A percentile compares a stretch with the other conserved stretches of the same genome.
Evolutionary conservation across 163 green algal genomes (phyloP).

Genomic region (Prototheca cutis): DNA sequence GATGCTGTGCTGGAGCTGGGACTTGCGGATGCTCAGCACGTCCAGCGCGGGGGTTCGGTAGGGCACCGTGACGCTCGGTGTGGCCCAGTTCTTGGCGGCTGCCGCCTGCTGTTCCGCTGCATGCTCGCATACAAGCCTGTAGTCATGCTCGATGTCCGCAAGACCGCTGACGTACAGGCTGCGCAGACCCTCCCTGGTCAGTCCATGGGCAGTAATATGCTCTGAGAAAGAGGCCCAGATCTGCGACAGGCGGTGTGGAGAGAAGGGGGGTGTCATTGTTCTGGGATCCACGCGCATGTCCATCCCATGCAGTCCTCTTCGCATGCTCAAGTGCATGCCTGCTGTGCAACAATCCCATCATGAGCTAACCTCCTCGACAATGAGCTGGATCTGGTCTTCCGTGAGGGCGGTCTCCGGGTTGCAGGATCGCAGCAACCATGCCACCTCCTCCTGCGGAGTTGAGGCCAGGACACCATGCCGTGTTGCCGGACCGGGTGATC

Average conservation of each 20-base stretch:
- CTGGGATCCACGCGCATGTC: too few relatives aligned
- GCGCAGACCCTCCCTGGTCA: slow-evolving; percentile 16
- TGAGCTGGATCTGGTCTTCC: slow-evolving; percentile 18
- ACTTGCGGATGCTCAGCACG: too few relatives aligned
- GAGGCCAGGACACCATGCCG: not conserved
- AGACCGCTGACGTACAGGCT: slow-evolving; percentile 15
- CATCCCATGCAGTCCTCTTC: too few relatives aligned
- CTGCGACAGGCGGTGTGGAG: not conserved
- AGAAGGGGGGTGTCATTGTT: too few relatives aligned
- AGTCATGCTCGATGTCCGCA: slow-evolving; percentile 3
- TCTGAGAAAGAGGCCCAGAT: slow-evolving; percentile 7
- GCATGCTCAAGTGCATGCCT: not conserved
- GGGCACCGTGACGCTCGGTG: too few relatives aligned
- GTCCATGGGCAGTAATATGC: slow-evolving; percentile 11
- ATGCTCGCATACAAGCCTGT: not conserved
- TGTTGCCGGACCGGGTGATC: too few relatives aligned
- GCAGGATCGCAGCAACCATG: slow-evolving; percentile 11
- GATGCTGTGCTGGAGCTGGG: too few relatives aligned
- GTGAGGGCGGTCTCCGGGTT: slow-evolving; percentile 21
- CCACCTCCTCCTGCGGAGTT: slow-evolving; percentile 18
- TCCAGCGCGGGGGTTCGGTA: too few relatives aligned
- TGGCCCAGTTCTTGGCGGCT: too few relatives aligned
- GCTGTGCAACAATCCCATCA: too few relatives aligned
- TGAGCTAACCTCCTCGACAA: slow-evolving; percentile 28
- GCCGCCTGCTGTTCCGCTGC: too few relatives aligned